These are phyloP conservation scores for Salix purpurea DNA, from an alignment of 345 rosid genomes.

Conservation along the genomic window DNA sequence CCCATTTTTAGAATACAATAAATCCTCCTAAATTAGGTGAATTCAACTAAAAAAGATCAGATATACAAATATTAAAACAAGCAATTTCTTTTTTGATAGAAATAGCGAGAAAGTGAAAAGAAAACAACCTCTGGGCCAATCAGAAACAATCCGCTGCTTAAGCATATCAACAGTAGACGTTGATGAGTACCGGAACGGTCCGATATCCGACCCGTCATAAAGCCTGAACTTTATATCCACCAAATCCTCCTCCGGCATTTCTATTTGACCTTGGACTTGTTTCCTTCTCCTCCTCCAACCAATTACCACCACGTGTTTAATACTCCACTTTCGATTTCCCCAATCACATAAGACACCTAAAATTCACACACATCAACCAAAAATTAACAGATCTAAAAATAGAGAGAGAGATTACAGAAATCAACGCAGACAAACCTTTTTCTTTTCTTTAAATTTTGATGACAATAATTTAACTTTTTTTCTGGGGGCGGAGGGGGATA, in stretches of 20 bases:
- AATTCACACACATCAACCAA: constrained; percentile 9
- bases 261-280: constrained; percentile 11
- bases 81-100: too few relatives aligned
- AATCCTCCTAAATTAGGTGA: neutral
- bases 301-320: constrained; percentile 14
- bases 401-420: neutral
- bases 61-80: neutral
- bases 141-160: constrained; percentile 83
- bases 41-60: neutral
- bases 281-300: constrained; percentile 12
- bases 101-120: neutral
- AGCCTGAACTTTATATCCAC: constrained; percentile 83
- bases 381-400: constrained; percentile 1
- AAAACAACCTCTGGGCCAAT: constrained; percentile 83
- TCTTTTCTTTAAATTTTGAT: too few relatives aligned
- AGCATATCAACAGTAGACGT: constrained; percentile 82
- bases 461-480: neutral
- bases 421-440: constrained; percentile 2
- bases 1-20: neutral
- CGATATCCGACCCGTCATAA: constrained; percentile 90
- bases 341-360: constrained; percentile 12
- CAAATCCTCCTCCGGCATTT: constrained; percentile 85
- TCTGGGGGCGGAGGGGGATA: neutral
- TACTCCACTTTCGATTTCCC: neutral
- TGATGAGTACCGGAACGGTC: constrained; percentile 76